Evolutionary conservation across 345 rosid genomes (phyloP), one percentile per base, ranked within the genome.

Genomic region (Rhizophora apiculata): DNA sequence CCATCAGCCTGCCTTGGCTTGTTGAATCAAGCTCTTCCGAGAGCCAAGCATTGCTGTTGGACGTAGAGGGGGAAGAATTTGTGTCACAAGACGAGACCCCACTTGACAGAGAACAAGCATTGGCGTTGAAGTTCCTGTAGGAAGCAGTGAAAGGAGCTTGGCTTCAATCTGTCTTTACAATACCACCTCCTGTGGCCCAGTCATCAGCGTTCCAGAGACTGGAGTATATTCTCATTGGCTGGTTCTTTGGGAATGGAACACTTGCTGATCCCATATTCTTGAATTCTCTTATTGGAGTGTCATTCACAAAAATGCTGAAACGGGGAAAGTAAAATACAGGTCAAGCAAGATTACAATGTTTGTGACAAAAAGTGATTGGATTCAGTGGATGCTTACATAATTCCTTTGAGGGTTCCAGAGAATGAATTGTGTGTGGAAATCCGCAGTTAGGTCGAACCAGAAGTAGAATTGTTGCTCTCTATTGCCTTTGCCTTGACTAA

Each of bases 81-180:
- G 59, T 16, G 30, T 24, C 57, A 18, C 59, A 51, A 3, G 68
- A 64, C 4, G 68, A 64, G 9, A 10, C 39, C 22, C 24, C 56
- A 27, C 19, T 64, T 16, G 56, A 49, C 56, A 27, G 15, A 51
- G 49, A 58, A 64, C 68, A 64, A 13, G 68, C 58, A 48, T 49
- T 64, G n/a, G 68, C 39, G 6, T 46, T 49, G 55, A 64, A 64
- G 54, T 39, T 64, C n/a, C 56, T 22, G 34, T 64, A 64, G 34
- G 56, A 64, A 30, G 67, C 36, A 46, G 67, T 64, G 67, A 64
- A 46, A 11, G 67, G 67, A 24, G 67, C 67, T 39, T 46, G 56
- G 20, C 53, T 18, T 56, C 67, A 64, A 26, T 64, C 37, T 21
- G 67, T 31, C 63, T 60, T 60, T 6, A 64, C 68, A 56, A 49